Evolutionary conservation across 257 asterid genomes (phyloP).

Genomic region (Fraxinus americana): DNA sequence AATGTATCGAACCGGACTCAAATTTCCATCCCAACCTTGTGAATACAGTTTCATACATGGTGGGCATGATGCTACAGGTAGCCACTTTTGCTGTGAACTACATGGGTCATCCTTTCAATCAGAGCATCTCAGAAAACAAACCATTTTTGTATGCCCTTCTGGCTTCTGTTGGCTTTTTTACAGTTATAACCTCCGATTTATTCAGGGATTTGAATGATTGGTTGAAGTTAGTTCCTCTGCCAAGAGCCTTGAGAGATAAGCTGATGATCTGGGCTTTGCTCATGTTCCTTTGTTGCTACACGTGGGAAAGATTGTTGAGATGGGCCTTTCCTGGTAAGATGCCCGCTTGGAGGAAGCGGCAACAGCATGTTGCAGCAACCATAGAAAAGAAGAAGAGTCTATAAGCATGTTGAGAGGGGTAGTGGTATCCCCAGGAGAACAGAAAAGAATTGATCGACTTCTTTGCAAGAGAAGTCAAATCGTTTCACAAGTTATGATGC

Average conservation of each 20-base stretch:
- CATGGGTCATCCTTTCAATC: constrained; percentile 98
- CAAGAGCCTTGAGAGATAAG: constrained; percentile 76
- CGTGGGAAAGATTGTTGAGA: constrained; percentile 83
- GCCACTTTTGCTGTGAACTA: constrained; percentile 99
- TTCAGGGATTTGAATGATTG: constrained; percentile 83
- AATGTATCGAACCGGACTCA: constrained; percentile 95
- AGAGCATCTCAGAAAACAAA: constrained; percentile 83
- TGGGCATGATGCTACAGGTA: constrained; percentile 93
- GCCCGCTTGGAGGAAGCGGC: constrained; percentile 92
- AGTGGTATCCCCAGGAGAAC: neutral
- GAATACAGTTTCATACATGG: constrained; percentile 97
- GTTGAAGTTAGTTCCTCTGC: constrained; percentile 85
- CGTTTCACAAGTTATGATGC: neutral
- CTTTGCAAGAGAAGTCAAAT: neutral
- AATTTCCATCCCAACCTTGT: constrained; percentile 89
- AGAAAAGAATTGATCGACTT: neutral
- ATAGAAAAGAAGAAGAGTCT: constrained; percentile 65
- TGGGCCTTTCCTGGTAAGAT: constrained; percentile 96
- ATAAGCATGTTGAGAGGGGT: constrained; percentile 15
- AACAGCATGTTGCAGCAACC: constrained; percentile 54
- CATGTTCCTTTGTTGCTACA: constrained; percentile 62
- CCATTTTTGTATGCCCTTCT: constrained; percentile 72
- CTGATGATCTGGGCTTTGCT: constrained; percentile 74
- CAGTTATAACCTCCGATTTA: constrained; percentile 77
- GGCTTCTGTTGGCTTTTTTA: constrained; percentile 78